These are phyloP conservation scores for Hypomyces rosellus DNA, from an alignment of 2,329 filamentous ascomycete genomes.

Conservation along the genomic window DNA sequence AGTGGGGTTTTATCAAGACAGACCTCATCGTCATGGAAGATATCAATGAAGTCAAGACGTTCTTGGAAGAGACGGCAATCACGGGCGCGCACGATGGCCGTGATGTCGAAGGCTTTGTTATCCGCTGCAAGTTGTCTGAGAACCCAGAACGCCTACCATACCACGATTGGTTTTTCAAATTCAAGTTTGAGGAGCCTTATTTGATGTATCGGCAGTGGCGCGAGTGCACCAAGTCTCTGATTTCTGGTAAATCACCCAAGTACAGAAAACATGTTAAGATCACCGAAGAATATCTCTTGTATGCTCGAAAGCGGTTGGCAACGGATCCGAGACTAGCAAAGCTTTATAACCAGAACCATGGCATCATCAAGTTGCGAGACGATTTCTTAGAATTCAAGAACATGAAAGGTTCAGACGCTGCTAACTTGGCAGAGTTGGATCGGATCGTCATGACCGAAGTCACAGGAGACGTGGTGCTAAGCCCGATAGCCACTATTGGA, in stretches of 20 bases:
- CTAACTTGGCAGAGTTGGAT: constrained; percentile 59
- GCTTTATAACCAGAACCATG: constrained; percentile 80
- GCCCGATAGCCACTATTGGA: constrained; percentile 86
- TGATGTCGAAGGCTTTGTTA: constrained; percentile 94
- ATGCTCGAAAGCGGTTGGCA: constrained; percentile 67
- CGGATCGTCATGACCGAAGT: constrained; percentile 46
- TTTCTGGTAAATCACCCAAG: constrained; percentile 64
- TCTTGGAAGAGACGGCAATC: constrained; percentile 79
- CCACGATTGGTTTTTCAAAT: constrained; percentile 99
- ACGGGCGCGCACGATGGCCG: constrained; percentile 85
- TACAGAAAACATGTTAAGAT: constrained; percentile 84
- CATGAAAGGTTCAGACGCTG: constrained; percentile 82
- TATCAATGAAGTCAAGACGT: constrained; percentile 65
- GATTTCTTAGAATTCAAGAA: constrained; percentile 82
- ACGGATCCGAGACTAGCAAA: constrained; percentile 61
- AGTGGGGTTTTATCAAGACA: constrained; percentile 91
- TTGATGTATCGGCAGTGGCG: constrained; percentile 99
- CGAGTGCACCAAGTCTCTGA: constrained; percentile 89
- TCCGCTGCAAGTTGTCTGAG: constrained; percentile 71
- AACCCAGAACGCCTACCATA: constrained; percentile 49
- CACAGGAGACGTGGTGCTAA: constrained; percentile 67
- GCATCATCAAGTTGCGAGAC: constrained; percentile 85
- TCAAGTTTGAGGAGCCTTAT: constrained; percentile 98
- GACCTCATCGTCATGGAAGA: constrained; percentile 73
- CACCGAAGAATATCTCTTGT: constrained; percentile 84